These are phyloP conservation scores for Haplosporangium sp. DNA, from an alignment of 371 early-diverging fungal genomes.

Conservation along the genomic window DNA sequence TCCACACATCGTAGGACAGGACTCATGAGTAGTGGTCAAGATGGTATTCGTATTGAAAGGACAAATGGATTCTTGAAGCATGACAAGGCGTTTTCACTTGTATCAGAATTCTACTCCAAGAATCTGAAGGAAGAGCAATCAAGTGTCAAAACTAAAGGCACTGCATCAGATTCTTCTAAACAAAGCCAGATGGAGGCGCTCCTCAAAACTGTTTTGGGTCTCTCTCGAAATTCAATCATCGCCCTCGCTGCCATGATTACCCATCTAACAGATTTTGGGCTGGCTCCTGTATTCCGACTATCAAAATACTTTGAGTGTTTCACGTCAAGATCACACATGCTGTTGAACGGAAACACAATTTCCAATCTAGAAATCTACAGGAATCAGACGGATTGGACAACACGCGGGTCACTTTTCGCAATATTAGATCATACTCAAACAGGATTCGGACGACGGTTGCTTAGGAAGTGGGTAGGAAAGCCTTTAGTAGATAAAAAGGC, in stretches of 20 bases:
- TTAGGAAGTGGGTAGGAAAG: slow-evolving; percentile 84
- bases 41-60: slow-evolving; percentile 73
- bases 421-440: slow-evolving; percentile 78
- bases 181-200: slow-evolving; percentile 33
- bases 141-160: not conserved
- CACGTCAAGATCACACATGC: slow-evolving; percentile 75
- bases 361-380: slow-evolving; percentile 81
- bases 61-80: slow-evolving; percentile 63
- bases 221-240: slow-evolving; percentile 40
- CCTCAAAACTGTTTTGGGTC: slow-evolving; percentile 47
- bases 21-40: slow-evolving; percentile 23
- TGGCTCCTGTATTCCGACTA: slow-evolving; percentile 65
- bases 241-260: slow-evolving; percentile 67
- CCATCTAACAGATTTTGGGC: slow-evolving; percentile 74
- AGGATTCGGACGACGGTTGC: slow-evolving; percentile 79
- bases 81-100: slow-evolving; percentile 62
- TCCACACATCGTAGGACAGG: slow-evolving; percentile 42
- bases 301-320: slow-evolving; percentile 77
- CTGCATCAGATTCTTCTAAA: not conserved
- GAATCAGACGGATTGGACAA: slow-evolving; percentile 66
- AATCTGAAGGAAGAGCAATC: slow-evolving; percentile 34
- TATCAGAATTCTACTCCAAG: slow-evolving; percentile 66
- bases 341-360: slow-evolving; percentile 81
- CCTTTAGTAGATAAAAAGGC: slow-evolving; percentile 71
- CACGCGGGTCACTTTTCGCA: slow-evolving; percentile 71